A percentile compares a stretch with the other conserved stretches of the same genome.
Conservation (phyloP, 805 yeast species). For the Brettanomyces bruxellensis region DNA sequence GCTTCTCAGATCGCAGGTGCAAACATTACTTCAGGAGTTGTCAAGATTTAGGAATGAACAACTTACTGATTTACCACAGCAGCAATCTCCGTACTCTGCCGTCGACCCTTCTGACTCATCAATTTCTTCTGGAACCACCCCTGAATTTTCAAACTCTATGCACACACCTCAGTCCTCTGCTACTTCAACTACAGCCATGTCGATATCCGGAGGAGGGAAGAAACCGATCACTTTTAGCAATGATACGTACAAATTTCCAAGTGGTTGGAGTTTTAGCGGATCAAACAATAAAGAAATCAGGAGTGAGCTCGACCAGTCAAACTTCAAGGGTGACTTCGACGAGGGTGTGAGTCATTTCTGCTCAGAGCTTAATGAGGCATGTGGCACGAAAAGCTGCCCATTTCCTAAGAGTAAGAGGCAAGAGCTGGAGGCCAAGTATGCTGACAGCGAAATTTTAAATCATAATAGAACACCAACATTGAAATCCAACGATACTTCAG, state of each 20-base stretch:
- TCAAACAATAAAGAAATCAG: background rate
- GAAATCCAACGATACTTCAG: background rate
- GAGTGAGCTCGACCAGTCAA: slow-evolving; percentile 13
- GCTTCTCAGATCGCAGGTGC: slow-evolving; percentile 67
- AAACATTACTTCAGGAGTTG: slow-evolving; percentile 63
- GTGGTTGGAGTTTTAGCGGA: slow-evolving; percentile 2
- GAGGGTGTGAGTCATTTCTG: slow-evolving; percentile 75
- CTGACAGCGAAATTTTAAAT: background rate
- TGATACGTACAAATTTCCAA: slow-evolving; percentile 4
- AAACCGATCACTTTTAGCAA: background rate
- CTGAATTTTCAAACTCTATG: background rate
- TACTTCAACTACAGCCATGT: background rate
- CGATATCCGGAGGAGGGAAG: background rate
- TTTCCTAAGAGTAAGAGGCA: slow-evolving; percentile 35
- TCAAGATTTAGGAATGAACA: slow-evolving; percentile 5
- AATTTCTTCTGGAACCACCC: background rate
- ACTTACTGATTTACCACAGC: background rate
- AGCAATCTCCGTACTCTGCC: background rate
- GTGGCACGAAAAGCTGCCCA: slow-evolving; percentile 70
- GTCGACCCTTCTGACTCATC: background rate
- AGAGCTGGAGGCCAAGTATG: background rate
- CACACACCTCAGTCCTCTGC: background rate
- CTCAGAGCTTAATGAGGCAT: slow-evolving; percentile 63
- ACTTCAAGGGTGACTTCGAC: slow-evolving; percentile 37
- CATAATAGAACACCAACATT: background rate